Evolutionary conservation across 305 asterid genomes (phyloP), one percentile per base, ranked within the genome.

Genomic region (Fraxinus nigra): DNA sequence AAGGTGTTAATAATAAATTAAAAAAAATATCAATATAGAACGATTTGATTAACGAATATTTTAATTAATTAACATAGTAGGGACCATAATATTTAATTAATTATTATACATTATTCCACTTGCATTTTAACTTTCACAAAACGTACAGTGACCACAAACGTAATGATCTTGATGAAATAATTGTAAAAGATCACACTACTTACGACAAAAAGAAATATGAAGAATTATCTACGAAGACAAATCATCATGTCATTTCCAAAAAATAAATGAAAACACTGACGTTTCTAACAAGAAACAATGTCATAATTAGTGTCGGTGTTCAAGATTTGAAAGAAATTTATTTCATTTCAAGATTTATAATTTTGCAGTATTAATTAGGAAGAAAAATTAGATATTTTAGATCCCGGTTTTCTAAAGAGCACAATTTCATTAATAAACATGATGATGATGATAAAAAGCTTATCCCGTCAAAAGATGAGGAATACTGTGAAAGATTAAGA

Each of bases 91-190:
- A 5, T n/a, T 18, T 46, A 51, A 34, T 9, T 24, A 34, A 22
- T 79, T 76, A 34, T 22, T 37, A 9, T 67, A 67, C 16, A 26
- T 37, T 24, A n/a, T 35, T 54, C 72, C 80, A 78, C 72, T 79
- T 72, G 80, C 28, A 5, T 67, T 67, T 67, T 3, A 37, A 26
- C 24, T 22, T 59, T 56, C 20, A 2, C 0, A 2, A 65, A 24
- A 61, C 65, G 32, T 14, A 46, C 2, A 33, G 78, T 80, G 75
- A 54, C 81, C 83, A 75, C 79, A 83, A 78, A 86, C 35, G 79
- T 78, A 63, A 72, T 72, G 69, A 77, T 82, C 69, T 9, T 72
- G 48, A 77, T 78, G 80, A 74, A 80, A 86, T 79, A 69, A 80
- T 83, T 77, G 81, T 75, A 74, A 33, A 65, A 65, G 73, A 11